Base-by-base conservation (phyloP, 148 eudicot genomes). In the Rhododendron ferrugineum region DNA sequence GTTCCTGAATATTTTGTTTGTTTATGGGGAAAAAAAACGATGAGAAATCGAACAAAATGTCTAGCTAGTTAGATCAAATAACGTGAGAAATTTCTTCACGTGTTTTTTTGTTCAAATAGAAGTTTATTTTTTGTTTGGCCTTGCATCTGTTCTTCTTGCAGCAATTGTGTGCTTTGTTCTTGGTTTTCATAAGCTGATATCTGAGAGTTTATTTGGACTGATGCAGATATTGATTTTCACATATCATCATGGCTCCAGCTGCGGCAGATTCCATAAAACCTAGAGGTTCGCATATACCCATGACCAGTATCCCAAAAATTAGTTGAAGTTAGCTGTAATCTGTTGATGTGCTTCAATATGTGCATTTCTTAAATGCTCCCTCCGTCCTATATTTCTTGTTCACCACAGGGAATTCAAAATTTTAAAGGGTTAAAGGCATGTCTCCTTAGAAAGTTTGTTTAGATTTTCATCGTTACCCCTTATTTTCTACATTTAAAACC, bases 171-270 rank as follows among this genome's bases (percentile, higher is more conserved):
- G 34, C 22, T 78, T 20, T 78, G 58, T 26, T n/a, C 1, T 36
- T 82, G 62, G 26, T 44, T 44, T 86, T 62, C 30, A 36, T 32
- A 74, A 50, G 74, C 74, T 36, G 52, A 36, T 26, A 47, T n/a
- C 56, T 84, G 34, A 64, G 32, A 49, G 75, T 11, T 82, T 86
- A 40, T 66, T 30, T 83, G 58, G 56, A 11, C 30, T 16, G 20
- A 70, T 80, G 23, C 78, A 87, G 83, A 80, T 76, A 84, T 76
- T 56, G 4, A 11, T 83, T 44, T 80, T 14, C 3, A 36, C 44
- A 79, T 20, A 52, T 56, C 44, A 84, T 49, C 75, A 93, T 93
- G 96, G 92, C 96, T 89, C 91, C 94, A 66, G 85, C 90, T 75
- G 87, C 87, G 36, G 82, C 86, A 70, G 81, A 89, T 74, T 90